A percentile compares a stretch with the other conserved stretches of the same genome.
phyloP scores from a whole-genome alignment of 1,284 basidiomycete genomes.

The Pseudozyma sp. region DNA sequence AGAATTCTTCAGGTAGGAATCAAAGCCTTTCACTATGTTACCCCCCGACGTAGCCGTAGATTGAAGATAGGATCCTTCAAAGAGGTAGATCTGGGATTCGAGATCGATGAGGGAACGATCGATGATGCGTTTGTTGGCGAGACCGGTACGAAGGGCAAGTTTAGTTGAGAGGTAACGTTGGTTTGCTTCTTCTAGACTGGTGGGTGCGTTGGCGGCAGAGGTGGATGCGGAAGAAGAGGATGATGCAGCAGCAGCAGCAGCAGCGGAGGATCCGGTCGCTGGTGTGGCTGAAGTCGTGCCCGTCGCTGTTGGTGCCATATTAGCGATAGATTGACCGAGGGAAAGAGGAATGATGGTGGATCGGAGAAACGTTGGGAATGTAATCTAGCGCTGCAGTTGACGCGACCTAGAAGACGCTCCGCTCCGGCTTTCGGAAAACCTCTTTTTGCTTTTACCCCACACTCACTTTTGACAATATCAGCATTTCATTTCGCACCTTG shows the following conservation, averaged over 20 bases:
- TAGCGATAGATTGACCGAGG: not conserved
- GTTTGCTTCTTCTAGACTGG: slow-evolving; percentile 61
- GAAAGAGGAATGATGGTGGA: slow-evolving; percentile 1
- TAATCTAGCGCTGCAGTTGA: not conserved
- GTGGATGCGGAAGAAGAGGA: not conserved
- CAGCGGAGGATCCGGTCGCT: not conserved
- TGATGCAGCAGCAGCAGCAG: not conserved
- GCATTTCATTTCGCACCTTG: too few relatives aligned
- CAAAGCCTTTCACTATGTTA: slow-evolving; percentile 68
- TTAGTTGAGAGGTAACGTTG: slow-evolving; percentile 59
- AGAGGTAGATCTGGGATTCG: slow-evolving; percentile 67
- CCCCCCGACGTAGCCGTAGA: slow-evolving; percentile 64
- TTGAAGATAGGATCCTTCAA: slow-evolving; percentile 66
- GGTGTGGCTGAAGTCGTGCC: slow-evolving; percentile 1
- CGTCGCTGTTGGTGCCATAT: slow-evolving; percentile 42
- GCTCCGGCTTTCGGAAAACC: not conserved
- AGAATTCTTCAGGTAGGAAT: slow-evolving; percentile 61
- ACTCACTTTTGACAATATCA: too few relatives aligned
- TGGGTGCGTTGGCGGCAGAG: slow-evolving; percentile 8
- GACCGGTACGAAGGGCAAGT: slow-evolving; percentile 47
- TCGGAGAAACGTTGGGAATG: not conserved
- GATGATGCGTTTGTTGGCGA: slow-evolving; percentile 59
- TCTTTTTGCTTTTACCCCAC: not conserved
- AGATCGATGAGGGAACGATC: slow-evolving; percentile 64
- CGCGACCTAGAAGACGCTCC: not conserved